These are phyloP conservation scores for Solanum rostratum DNA, from an alignment of 257 asterid species.

Conservation along the genomic window DNA sequence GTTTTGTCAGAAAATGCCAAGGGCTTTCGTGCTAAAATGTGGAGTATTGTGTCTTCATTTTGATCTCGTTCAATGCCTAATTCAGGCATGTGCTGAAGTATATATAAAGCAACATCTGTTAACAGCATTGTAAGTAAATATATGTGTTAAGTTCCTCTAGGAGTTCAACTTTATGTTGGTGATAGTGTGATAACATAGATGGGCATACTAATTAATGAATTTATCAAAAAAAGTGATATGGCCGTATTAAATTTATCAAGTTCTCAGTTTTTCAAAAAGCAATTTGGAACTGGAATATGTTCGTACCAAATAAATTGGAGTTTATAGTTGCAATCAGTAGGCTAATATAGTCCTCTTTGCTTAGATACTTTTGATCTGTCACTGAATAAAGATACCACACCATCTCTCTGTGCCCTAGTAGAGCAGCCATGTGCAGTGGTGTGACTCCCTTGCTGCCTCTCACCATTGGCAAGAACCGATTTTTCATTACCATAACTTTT, in stretches of 20 bases:
- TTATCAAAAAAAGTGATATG: not conserved
- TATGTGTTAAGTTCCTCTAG: not conserved
- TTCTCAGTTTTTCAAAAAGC: not conserved
- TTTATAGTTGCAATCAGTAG: constrained; percentile 19
- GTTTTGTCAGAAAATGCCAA: constrained; percentile 12
- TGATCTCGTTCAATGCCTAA: constrained; percentile 21
- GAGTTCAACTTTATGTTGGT: not conserved
- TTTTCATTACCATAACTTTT: constrained; percentile 18
- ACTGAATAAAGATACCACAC: constrained; percentile 25
- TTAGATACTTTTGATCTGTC: constrained; percentile 9
- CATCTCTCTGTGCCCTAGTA: constrained; percentile 21
- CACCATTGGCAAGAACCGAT: constrained; percentile 8
- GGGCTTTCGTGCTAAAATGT: constrained; percentile 22
- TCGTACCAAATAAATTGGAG: constrained; percentile 20
- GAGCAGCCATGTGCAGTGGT: constrained; percentile 32
- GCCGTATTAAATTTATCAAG: not conserved
- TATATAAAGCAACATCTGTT: constrained; percentile 19
- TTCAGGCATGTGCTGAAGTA: constrained; percentile 13
- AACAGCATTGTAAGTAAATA: not conserved
- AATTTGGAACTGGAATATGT: not conserved
- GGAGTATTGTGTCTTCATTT: constrained; percentile 23
- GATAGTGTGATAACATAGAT: not conserved
- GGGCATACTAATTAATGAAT: not conserved
- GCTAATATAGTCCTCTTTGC: constrained; percentile 16
- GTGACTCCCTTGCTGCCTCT: constrained; percentile 30